phyloP scores from a whole-genome alignment of 2,329 filamentous ascomycete genomes.

The Arthrobotrys musiformis region DNA sequence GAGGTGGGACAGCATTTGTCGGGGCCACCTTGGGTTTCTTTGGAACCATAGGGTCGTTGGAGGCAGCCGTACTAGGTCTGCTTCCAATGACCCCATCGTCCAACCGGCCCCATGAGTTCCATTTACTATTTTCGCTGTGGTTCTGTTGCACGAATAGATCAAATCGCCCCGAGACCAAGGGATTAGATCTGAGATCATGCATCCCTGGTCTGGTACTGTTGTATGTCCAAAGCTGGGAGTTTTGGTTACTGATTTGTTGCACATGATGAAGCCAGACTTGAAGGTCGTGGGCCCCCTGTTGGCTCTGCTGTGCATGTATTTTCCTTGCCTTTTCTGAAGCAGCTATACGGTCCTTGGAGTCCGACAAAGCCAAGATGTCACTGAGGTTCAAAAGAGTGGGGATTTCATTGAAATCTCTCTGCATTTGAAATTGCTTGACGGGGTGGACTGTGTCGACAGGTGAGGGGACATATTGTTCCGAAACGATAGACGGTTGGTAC shows the following conservation, averaged over 20 bases:
- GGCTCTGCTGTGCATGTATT: slow-evolving; percentile 38
- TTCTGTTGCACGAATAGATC: slow-evolving; percentile 21
- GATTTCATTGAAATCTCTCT: slow-evolving; percentile 47
- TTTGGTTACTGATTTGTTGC: slow-evolving; percentile 43
- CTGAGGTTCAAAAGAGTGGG: slow-evolving; percentile 49
- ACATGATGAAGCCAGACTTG: slow-evolving; percentile 54
- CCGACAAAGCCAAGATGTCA: slow-evolving; percentile 49
- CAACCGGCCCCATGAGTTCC: slow-evolving; percentile 37
- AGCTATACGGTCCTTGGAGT: slow-evolving; percentile 48
- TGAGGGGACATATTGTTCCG: slow-evolving; percentile 44
- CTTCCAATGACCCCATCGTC: slow-evolving; percentile 47
- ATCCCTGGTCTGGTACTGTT: slow-evolving; percentile 46
- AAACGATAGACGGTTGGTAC: slow-evolving; percentile 39
- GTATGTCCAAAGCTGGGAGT: slow-evolving; percentile 41
- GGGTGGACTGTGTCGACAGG: slow-evolving; percentile 45
- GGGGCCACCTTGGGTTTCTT: slow-evolving; percentile 21
- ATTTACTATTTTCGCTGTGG: slow-evolving; percentile 21
- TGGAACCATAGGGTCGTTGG: slow-evolving; percentile 46
- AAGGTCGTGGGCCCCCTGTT: slow-evolving; percentile 31
- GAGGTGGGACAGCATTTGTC: neutral
- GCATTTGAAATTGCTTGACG: slow-evolving; percentile 23
- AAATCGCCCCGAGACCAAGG: slow-evolving; percentile 41
- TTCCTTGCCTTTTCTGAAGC: slow-evolving; percentile 51
- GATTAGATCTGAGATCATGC: slow-evolving; percentile 48
- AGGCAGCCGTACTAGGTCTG: slow-evolving; percentile 50